A percentile compares a stretch with the other conserved stretches of the same genome.
Conservation (phyloP, 2,329 filamentous ascomycete genomes). For the Alternaria tenuissima region DNA sequence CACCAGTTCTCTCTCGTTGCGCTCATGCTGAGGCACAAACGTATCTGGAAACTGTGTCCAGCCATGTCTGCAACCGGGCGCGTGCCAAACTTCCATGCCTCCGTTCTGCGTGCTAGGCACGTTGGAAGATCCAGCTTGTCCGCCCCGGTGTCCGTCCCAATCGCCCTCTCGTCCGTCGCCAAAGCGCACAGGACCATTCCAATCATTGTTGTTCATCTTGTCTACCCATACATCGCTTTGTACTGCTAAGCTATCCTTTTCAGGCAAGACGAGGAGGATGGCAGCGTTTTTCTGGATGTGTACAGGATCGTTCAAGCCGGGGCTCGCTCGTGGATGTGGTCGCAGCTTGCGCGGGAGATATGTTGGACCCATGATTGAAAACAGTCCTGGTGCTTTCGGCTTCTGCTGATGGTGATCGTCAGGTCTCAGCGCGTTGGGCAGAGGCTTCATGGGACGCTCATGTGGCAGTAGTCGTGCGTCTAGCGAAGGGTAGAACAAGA, state of each 20-base stretch:
- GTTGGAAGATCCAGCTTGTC: constrained; percentile 23
- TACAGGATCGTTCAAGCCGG: constrained; percentile 47
- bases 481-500: constrained; percentile 56
- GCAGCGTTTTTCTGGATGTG: constrained; percentile 51
- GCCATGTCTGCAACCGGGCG: constrained; percentile 48
- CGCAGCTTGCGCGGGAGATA: constrained; percentile 52
- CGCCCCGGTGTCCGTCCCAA: constrained; percentile 39
- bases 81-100: constrained; percentile 52
- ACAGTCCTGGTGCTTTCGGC: constrained; percentile 45
- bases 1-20: constrained; percentile 46
- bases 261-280: constrained; percentile 53
- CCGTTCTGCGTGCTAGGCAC: constrained; percentile 32
- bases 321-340: constrained; percentile 52
- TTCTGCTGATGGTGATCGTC: constrained; percentile 41
- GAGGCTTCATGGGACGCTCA: constrained; percentile 48
- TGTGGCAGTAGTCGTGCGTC: constrained; percentile 53
- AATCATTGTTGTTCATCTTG: constrained; percentile 46
- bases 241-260: constrained; percentile 52
- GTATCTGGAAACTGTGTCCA: constrained; percentile 56
- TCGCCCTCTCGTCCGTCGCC: constrained; percentile 45
- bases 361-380: constrained; percentile 52
- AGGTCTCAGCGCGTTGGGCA: constrained; percentile 47
- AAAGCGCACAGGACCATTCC: constrained; percentile 46
- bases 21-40: constrained; percentile 50
- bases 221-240: constrained; percentile 56